phyloP scores from a whole-genome alignment of 352 stramenopile species.

The Globisporangium megalacanthum region DNA sequence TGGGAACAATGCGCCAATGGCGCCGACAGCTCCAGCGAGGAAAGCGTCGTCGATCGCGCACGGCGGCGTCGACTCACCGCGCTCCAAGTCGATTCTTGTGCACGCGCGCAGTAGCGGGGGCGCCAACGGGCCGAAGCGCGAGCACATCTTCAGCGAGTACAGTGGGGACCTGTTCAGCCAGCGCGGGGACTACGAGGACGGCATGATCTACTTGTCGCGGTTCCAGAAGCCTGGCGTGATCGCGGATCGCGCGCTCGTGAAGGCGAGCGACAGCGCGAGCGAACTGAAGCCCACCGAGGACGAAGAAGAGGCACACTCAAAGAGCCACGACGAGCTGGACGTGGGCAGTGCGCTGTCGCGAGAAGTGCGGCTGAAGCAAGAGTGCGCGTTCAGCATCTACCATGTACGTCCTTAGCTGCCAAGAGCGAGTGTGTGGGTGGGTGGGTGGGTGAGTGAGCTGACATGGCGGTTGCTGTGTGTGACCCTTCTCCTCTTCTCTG shows the following conservation, averaged over 20 bases:
- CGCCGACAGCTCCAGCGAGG: conserved; percentile 28
- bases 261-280: conserved; percentile 21
- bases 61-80: conserved; percentile 34
- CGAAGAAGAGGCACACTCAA: conserved; percentile 43
- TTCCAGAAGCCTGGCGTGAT: conserved; percentile 48
- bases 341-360: conserved; percentile 29
- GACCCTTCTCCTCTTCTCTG: neutral
- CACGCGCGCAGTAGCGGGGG: conserved; percentile 19
- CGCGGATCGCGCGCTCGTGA: conserved; percentile 2
- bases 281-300: conserved; percentile 42
- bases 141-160: conserved; percentile 62
- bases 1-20: conserved; percentile 6
- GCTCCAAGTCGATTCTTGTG: conserved; percentile 47
- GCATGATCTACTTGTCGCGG: conserved; percentile 85
- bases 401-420: conserved; percentile 28
- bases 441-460: too few species aligned
- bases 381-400: conserved; percentile 80
- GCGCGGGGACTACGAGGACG: conserved; percentile 77
- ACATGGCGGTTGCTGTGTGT: neutral
- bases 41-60: conserved; percentile 29
- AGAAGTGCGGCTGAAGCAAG: conserved; percentile 71
- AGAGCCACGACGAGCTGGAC: conserved; percentile 45
- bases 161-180: conserved; percentile 79
- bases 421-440: too few species aligned
- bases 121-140: conserved; percentile 22